Conservation (phyloP, 371 early-diverging fungal genomes). For the Mortierella sp. region DNA sequence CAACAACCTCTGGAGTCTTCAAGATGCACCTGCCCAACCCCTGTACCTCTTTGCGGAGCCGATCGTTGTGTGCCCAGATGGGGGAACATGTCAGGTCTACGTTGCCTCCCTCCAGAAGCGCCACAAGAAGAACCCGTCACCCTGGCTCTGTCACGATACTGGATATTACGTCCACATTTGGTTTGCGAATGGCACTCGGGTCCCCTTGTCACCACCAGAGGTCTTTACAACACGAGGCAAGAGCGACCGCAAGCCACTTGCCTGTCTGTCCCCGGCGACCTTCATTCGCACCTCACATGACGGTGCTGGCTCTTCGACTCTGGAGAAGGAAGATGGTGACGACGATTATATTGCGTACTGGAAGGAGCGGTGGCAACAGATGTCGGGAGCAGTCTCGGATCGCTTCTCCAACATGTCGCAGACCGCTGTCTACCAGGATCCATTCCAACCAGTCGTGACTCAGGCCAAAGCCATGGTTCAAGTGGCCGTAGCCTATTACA, state of each 20-base stretch:
- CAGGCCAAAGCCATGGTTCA: conserved; percentile 9
- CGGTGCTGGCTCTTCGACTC: not conserved
- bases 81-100: conserved; percentile 23
- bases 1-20: conserved; percentile 27
- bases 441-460: not conserved
- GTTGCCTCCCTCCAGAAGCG: conserved; percentile 1
- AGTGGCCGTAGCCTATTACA: not conserved
- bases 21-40: conserved; percentile 26
- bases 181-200: conserved; percentile 53
- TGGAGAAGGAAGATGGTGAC: not conserved
- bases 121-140: not conserved
- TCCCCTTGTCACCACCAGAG: conserved; percentile 25
- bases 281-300: not conserved
- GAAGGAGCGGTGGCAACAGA: conserved; percentile 10
- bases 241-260: conserved; percentile 9
- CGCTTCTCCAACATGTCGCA: not conserved
- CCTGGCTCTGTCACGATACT: conserved; percentile 22
- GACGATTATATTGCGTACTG: conserved; percentile 13
- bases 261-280: not conserved
- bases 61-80: conserved; percentile 15
- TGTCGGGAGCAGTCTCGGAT: not conserved
- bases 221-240: conserved; percentile 23
- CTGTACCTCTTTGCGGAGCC: conserved; percentile 25
- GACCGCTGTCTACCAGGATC: conserved; percentile 4
- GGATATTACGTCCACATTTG: conserved; percentile 42